Conservation (phyloP, 805 yeast species). For the Saccharomyces jurei region DNA sequence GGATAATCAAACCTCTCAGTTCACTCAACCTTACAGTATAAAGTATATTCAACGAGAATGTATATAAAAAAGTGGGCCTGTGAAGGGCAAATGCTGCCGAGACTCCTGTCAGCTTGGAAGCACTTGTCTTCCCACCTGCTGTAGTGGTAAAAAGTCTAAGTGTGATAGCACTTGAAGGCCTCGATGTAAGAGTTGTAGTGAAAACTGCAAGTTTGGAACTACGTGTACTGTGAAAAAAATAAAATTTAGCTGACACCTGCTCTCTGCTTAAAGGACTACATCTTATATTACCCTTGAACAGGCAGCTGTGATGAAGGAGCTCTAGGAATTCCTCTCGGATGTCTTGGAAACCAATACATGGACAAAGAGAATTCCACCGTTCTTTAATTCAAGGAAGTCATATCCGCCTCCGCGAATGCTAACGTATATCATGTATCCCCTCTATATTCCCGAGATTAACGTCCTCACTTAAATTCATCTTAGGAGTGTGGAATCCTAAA, state of each 20-base stretch:
- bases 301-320: conserved; percentile 14
- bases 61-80: not conserved
- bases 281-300: not conserved
- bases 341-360: conserved; percentile 10
- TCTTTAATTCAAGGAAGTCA: conserved; percentile 41
- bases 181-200: not conserved
- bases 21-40: not conserved
- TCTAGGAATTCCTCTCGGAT: conserved; percentile 23
- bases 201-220: conserved; percentile 5
- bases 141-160: not conserved
- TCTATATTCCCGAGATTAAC: conserved; percentile 50
- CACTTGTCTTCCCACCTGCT: not conserved
- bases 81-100: not conserved
- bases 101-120: not conserved
- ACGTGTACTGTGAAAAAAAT: not conserved
- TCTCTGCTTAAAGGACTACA: not conserved
- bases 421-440: no score
- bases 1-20: no score
- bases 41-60: not conserved
- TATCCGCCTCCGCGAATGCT: conserved; percentile 24
- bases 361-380: conserved; percentile 24
- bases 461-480: conserved; percentile 92
- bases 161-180: not conserved
- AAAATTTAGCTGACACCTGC: not conserved
- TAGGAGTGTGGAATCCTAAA: conserved; percentile 85